Conservation (phyloP, 139 green algal genomes). For the Tetraselmis striata region DNA sequence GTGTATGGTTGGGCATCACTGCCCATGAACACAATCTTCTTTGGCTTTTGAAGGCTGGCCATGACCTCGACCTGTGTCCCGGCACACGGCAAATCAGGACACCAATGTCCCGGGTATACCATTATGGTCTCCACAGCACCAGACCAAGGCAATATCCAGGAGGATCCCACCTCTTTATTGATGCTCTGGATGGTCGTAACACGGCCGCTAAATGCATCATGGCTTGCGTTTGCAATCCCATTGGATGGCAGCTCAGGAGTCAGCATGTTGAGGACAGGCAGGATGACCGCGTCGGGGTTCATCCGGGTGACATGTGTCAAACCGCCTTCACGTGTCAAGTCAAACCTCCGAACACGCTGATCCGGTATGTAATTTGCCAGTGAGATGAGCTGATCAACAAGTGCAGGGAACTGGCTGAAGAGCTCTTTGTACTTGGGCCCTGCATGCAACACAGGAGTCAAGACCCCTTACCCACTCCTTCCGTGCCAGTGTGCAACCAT, state of each 20-base stretch:
- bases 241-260: neutral
- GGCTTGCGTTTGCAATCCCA: conserved; percentile 4
- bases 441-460: neutral
- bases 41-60: conserved; percentile 77
- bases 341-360: neutral
- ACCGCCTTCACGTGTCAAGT: conserved; percentile 31
- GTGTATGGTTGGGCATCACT: conserved; percentile 75
- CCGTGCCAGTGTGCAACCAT: conserved; percentile 2
- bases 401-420: conserved; percentile 35
- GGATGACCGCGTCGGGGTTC: neutral
- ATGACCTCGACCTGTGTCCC: conserved; percentile 44
- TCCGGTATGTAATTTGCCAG: conserved; percentile 33
- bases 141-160: neutral
- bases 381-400: conserved; percentile 73
- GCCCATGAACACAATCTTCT: conserved; percentile 70
- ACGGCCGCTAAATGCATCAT: conserved; percentile 8
- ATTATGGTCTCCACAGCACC: too few relatives aligned
- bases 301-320: neutral
- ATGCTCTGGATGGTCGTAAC: conserved; percentile 70
- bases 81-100: too few relatives aligned
- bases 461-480: too few relatives aligned
- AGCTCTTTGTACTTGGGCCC: conserved; percentile 12
- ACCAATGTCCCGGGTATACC: too few relatives aligned
- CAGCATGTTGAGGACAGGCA: conserved; percentile 8
- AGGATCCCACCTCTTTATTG: conserved; percentile 55